These are phyloP conservation scores for Aspergillus clavatus DNA, from an alignment of 2,329 filamentous ascomycete genomes.

Conservation along the genomic window DNA sequence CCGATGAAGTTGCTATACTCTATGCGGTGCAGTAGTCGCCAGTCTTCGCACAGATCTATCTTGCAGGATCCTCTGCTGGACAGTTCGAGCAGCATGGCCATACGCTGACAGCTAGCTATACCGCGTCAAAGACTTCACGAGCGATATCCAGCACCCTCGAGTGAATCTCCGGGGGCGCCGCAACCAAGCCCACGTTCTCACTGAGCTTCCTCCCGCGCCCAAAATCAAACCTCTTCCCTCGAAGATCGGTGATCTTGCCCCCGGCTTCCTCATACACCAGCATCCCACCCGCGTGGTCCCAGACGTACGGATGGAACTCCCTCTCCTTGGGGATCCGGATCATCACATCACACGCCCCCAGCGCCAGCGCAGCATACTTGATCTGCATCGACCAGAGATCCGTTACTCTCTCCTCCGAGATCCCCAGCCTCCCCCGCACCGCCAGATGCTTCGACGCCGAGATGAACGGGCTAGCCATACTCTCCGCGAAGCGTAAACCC, in stretches of 20 bases:
- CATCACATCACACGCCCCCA: conserved; percentile 11
- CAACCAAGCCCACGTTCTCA: conserved; percentile 7
- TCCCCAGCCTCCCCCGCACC: conserved; percentile 2
- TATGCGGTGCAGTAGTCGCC: too few species aligned
- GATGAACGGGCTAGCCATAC: conserved; percentile 4
- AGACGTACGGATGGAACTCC: conserved; percentile 3
- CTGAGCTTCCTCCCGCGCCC: conserved; percentile 2
- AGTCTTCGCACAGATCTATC: too few species aligned
- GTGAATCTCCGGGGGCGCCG: conserved; percentile 5
- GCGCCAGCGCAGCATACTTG: conserved; percentile 7
- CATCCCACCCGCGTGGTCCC: conserved; percentile 9
- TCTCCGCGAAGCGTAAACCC: conserved; percentile 3
- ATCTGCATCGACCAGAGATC: conserved; percentile 10
- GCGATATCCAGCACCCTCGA: conserved; percentile 1
- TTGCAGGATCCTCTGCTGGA: too few species aligned
- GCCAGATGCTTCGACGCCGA: not conserved
- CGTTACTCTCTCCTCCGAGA: not conserved
- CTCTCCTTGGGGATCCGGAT: conserved; percentile 6
- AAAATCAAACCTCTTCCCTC: conserved; percentile 7
- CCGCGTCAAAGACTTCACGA: not conserved
- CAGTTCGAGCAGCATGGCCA: too few species aligned
- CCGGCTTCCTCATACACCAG: conserved; percentile 10
- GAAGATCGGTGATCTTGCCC: conserved; percentile 9
- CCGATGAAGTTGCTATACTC: too few species aligned
- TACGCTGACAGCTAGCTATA: too few species aligned